Conservation (phyloP, 75 land plant species). For the Selaginella moellendorffii region DNA sequence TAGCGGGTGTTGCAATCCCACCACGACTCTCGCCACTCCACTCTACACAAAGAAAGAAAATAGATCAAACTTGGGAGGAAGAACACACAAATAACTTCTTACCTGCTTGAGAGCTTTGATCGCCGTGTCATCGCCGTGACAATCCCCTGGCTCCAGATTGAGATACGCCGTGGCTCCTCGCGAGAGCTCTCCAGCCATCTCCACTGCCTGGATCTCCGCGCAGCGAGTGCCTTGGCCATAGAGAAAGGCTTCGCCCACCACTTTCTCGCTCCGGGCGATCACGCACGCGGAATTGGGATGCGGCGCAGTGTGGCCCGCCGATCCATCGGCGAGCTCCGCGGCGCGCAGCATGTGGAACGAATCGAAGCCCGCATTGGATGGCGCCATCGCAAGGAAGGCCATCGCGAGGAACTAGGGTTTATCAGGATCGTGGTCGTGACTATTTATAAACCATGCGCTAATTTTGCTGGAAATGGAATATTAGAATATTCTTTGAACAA, state of each 20-base stretch:
- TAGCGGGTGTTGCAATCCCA: slow-evolving; percentile 65
- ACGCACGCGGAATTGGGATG: slow-evolving; percentile 94
- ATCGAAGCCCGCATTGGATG: slow-evolving; percentile 14
- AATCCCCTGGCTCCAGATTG: slow-evolving; percentile 86
- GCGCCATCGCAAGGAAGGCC: not conserved
- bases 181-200: slow-evolving; percentile 41
- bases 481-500: too few relatives aligned
- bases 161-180: slow-evolving; percentile 61
- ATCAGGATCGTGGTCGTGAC: too few relatives aligned
- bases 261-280: slow-evolving; percentile 30
- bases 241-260: slow-evolving; percentile 71
- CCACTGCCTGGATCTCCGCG: slow-evolving; percentile 77
- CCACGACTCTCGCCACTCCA: slow-evolving; percentile 64
- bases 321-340: slow-evolving; percentile 65
- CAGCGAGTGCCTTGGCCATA: slow-evolving; percentile 56
- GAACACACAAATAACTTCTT: too few relatives aligned
- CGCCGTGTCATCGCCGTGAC: slow-evolving; percentile 61
- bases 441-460: too few relatives aligned
- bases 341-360: slow-evolving; percentile 41
- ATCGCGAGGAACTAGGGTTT: too few relatives aligned
- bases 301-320: slow-evolving; percentile 76
- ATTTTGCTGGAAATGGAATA: too few relatives aligned
- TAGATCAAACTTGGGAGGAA: too few relatives aligned
- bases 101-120: slow-evolving; percentile 60
- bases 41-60: slow-evolving; percentile 26